Evolutionary conservation across 805 yeast genomes (phyloP), one percentile per base, ranked within the genome.

Genomic region (Metschnikowia similis): DNA sequence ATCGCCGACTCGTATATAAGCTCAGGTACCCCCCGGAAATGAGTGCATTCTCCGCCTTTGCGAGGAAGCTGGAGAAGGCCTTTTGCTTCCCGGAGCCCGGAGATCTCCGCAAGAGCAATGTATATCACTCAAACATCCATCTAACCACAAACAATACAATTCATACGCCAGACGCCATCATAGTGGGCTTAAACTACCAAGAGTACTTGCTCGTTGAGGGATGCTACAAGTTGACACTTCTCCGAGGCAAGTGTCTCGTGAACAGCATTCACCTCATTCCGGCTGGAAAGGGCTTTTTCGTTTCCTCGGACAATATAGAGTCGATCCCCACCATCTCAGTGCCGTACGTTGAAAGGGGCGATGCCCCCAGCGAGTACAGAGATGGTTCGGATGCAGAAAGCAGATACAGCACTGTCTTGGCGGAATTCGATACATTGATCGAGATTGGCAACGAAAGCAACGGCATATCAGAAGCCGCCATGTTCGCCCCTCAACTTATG

Each of bases 171-270:
- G 37, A 47, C 17, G 50, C 59, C 17, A 46, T 55, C 37, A 27
- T 51, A 14, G 30, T 80, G 38, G 83, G 80, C 0, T 66, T 82
- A 32, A 73, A 70, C 47, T 54, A 62, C 1, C 62, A 65, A 28
- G 81, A 81, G 49, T 68, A 59, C 45, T 50, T 82, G 2, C 55
- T 79, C 36, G 48, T 82, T 1, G 65, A 68, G 48, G 86, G 87
- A 0, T 81, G 75, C 51, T 80, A 70, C 54, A 56, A 41, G 4
- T 45, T 82, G 26, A 59, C 60, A 3, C 64, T 82, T 0, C 74
- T 72, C 51, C 60, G 76, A 46, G 87, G 87, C 14, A 74, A 77
- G 0, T 59, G 79, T 0, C 53, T 63, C 3, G 51, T 81, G 1
- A 81, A 82, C 53, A 69, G 75, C 11, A 48, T 54, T 3, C 70